Percentiles rank a stretch among this genome's conserved stretches.
Conservation (phyloP, 306 rosid genomes). For the Casuarina glauca region DNA sequence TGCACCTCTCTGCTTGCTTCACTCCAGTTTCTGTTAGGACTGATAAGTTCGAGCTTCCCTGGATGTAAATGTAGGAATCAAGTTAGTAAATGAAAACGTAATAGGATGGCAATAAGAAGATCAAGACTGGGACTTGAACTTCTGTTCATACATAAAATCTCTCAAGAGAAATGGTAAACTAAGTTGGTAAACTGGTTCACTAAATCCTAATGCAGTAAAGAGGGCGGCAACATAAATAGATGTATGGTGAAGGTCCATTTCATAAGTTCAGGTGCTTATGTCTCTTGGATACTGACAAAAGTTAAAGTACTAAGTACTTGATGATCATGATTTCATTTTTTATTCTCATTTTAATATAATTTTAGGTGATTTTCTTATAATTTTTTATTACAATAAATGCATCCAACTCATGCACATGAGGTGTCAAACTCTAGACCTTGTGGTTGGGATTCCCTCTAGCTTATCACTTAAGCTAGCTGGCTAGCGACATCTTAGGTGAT, state of each 20-base stretch:
- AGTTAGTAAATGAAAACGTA: not conserved
- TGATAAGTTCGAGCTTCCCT: conserved; percentile 74
- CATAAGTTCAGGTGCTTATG: not conserved
- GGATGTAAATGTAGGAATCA: conserved; percentile 7
- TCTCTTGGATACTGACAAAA: not conserved
- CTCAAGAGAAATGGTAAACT: not conserved
- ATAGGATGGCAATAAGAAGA: not conserved
- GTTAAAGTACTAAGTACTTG: not conserved
- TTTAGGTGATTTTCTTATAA: not conserved
- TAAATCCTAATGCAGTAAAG: not conserved
- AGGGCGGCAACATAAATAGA: not conserved
- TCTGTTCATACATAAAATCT: not conserved
- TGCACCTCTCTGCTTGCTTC: conserved; percentile 68
- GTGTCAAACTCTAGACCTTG: too few relatives aligned
- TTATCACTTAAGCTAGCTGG: too few relatives aligned
- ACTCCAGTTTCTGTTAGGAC: conserved; percentile 61
- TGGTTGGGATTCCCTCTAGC: too few relatives aligned
- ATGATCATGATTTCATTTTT: not conserved
- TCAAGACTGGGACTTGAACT: not conserved
- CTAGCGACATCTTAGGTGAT: not conserved
- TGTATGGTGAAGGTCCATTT: not conserved
- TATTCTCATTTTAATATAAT: not conserved
- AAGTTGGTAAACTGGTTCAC: not conserved
- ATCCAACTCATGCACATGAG: too few relatives aligned
- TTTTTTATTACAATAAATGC: too few relatives aligned